Evolutionary conservation across 768 basidiomycete genomes (phyloP).

Genomic region (Phanerochaete carnosa): DNA sequence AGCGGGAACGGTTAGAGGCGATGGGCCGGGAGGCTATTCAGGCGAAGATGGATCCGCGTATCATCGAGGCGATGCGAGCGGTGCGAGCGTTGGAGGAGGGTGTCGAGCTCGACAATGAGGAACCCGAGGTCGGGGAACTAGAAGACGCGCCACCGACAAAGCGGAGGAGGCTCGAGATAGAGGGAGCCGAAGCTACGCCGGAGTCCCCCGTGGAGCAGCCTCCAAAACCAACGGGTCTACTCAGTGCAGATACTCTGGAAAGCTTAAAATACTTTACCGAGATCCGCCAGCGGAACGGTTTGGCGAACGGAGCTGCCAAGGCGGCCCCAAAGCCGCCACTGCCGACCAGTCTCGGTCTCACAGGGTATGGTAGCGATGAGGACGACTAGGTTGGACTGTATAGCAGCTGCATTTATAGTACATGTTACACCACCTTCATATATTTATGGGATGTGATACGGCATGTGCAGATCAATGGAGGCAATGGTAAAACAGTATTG

Average conservation of each 20-base stretch:
- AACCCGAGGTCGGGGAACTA: slow-evolving; percentile 32
- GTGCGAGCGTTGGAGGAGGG: slow-evolving; percentile 91
- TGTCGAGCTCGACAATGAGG: slow-evolving; percentile 32
- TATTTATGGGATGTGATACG: neutral
- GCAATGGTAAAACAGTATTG: neutral
- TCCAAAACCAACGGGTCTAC: slow-evolving; percentile 50
- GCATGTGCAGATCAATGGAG: neutral
- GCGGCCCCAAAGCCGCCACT: slow-evolving; percentile 30
- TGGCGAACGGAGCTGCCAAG: slow-evolving; percentile 15
- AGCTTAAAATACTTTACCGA: slow-evolving; percentile 90
- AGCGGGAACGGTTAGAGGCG: slow-evolving; percentile 80
- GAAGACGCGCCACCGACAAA: slow-evolving; percentile 29
- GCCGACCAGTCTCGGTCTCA: slow-evolving; percentile 56
- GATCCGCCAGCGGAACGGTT: slow-evolving; percentile 68
- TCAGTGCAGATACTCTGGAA: slow-evolving; percentile 84
- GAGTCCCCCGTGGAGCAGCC: slow-evolving; percentile 24
- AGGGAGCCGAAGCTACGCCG: slow-evolving; percentile 18
- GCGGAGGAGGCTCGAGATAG: slow-evolving; percentile 34
- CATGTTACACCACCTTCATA: slow-evolving; percentile 1
- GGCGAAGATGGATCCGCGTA: slow-evolving; percentile 78
- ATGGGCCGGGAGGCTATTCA: slow-evolving; percentile 86
- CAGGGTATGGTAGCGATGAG: slow-evolving; percentile 76
- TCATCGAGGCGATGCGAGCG: slow-evolving; percentile 85
- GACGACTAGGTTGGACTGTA: slow-evolving; percentile 27
- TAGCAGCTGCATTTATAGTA: slow-evolving; percentile 2